A percentile compares a stretch with the other conserved stretches of the same genome.
phyloP scores from a whole-genome alignment of 2,329 filamentous ascomycete genomes.

The Monosporascus ibericus region DNA sequence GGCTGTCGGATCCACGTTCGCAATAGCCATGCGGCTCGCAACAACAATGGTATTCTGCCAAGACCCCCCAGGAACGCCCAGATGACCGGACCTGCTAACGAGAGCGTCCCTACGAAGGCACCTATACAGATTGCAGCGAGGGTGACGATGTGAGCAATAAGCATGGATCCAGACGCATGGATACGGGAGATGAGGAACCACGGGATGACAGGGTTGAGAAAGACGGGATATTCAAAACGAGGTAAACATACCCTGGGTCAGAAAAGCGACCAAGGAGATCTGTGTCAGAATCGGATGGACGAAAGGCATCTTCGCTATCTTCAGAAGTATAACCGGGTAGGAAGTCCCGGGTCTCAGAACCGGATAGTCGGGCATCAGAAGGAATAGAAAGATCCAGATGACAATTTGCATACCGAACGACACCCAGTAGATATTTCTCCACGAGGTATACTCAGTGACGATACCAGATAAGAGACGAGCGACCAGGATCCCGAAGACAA shows the following conservation, averaged over 20 bases:
- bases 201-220: conserved; percentile 22
- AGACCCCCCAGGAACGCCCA: conserved; percentile 28
- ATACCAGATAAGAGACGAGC: conserved; percentile 72
- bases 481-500: conserved; percentile 69
- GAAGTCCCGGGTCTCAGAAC: conserved; percentile 62
- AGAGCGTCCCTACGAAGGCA: conserved; percentile 25
- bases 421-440: conserved; percentile 77
- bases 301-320: conserved; percentile 57
- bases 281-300: conserved; percentile 65
- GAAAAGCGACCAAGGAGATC: conserved; percentile 60
- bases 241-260: conserved; percentile 46
- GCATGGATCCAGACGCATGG: conserved; percentile 18
- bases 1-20: conserved; percentile 22
- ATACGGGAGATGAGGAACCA: conserved; percentile 17
- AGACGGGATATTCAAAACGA: conserved; percentile 41
- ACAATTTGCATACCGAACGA: conserved; percentile 64
- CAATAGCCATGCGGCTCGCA: conserved; percentile 25
- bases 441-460: conserved; percentile 65
- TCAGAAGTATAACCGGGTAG: conserved; percentile 60
- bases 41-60: conserved; percentile 25
- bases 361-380: conserved; percentile 78
- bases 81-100: conserved; percentile 25
- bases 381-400: conserved; percentile 59
- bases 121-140: conserved; percentile 19
- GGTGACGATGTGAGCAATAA: conserved; percentile 15